A percentile compares a stretch with the other conserved stretches of the same genome.
Conservation (phyloP, 2,329 filamentous ascomycete species). For the Aureobasidium sp. region DNA sequence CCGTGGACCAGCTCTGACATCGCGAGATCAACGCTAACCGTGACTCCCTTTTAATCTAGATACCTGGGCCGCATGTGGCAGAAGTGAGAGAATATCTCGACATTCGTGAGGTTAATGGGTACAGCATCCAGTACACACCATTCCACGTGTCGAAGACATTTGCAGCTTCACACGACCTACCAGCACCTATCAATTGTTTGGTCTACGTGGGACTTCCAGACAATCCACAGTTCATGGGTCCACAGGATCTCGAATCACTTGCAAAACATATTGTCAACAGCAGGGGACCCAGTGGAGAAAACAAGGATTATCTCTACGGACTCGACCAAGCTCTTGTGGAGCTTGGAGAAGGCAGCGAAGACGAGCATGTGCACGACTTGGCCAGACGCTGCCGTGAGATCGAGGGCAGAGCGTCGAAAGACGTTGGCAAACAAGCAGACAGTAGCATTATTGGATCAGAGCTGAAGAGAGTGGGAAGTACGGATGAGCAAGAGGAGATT, state of each 20-base stretch:
- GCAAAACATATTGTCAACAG: slow-evolving; percentile 74
- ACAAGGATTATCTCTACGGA: slow-evolving; percentile 79
- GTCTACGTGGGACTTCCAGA: slow-evolving; percentile 92
- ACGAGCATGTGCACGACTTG: slow-evolving; percentile 78
- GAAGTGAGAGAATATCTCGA: slow-evolving; percentile 87
- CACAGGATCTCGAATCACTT: slow-evolving; percentile 67
- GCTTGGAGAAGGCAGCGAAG: slow-evolving; percentile 67
- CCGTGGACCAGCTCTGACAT: background rate
- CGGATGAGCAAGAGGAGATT: slow-evolving; percentile 54
- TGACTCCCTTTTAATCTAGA: slow-evolving; percentile 42
- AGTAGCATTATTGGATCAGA: slow-evolving; percentile 20
- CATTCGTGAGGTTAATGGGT: slow-evolving; percentile 95
- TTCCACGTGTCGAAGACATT: slow-evolving; percentile 55
- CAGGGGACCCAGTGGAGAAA: slow-evolving; percentile 76
- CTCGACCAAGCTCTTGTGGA: slow-evolving; percentile 67
- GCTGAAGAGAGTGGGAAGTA: slow-evolving; percentile 39
- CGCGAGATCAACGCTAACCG: background rate
- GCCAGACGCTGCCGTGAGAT: slow-evolving; percentile 62
- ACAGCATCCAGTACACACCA: slow-evolving; percentile 82
- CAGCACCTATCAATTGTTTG: slow-evolving; percentile 46
- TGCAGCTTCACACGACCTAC: slow-evolving; percentile 35
- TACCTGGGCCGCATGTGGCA: slow-evolving; percentile 60
- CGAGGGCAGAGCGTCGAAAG: slow-evolving; percentile 32
- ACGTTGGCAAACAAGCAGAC: background rate
- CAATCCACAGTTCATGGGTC: slow-evolving; percentile 85